Evolutionary conservation across 1,284 basidiomycete genomes (phyloP), one percentile per base, ranked within the genome.

Genomic region (Malassezia cuniculi): DNA sequence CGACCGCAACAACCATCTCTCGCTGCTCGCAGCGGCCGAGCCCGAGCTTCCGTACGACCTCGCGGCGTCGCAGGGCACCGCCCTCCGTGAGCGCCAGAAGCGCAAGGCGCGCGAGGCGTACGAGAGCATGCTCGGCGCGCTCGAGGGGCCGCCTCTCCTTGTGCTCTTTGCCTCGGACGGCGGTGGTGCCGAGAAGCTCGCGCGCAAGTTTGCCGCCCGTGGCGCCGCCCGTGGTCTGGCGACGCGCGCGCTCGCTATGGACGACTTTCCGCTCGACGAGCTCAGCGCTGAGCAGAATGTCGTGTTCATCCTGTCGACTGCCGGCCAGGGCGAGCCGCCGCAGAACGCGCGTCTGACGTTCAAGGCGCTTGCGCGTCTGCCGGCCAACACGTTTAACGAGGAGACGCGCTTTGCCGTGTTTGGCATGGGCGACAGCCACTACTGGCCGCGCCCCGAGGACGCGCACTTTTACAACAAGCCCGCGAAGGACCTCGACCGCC

Each of bases 381-480:
- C 45, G 12, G 31, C 27, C 14, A 38, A 40, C 19, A 20, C 43
- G 5, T 21, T 57, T 2, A 46, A 44, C 28, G 58, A 55, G 34
- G 43, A 54, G 27, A 34, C 53, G 41, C 54, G 55, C 43, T 65
- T 48, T 36, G 71, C 80, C 41, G 86, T 97, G 40, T 94, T 97
- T 57, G 89, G 75, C 36, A 82, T 99, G 79, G 90, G 90, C 52
- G 90, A 99, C 70, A 89, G 82, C 66, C 89, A 94, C 71, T 99
- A 99, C 72, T 99, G 90, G 90, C 93, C 93, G 14, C 78, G 93
- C 34, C 76, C 85, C 17, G 89, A 95, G 70, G 90, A 97, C 65
- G 82, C 82, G 20, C 82, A 86, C 60, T 97, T 87, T 70, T 97
- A 94, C 75, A 99, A 97, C 76, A 93, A 89, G 72, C 80, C 93